Evolutionary conservation across 2,329 filamentous ascomycete species (phyloP).

Genomic region (Zymoseptoria crescenta): DNA sequence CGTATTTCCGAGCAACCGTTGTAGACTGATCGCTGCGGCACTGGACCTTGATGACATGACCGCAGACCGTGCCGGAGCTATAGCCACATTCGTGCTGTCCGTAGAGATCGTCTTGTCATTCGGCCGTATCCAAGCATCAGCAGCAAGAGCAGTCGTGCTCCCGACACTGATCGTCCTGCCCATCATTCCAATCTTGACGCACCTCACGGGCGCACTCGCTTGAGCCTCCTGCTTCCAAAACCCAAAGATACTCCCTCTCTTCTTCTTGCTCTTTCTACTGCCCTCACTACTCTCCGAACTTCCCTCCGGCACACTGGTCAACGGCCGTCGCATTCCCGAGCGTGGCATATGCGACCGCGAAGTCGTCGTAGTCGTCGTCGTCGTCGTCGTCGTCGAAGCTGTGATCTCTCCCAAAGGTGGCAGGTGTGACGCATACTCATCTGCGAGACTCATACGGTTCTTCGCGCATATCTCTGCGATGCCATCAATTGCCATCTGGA

Average conservation of each 20-base stretch:
- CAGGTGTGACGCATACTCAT: slow-evolving; percentile 55
- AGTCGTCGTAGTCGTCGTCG: slow-evolving; percentile 11
- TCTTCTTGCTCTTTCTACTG: slow-evolving; percentile 19
- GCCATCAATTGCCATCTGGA: slow-evolving; percentile 50
- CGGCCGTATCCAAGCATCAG: slow-evolving; percentile 7
- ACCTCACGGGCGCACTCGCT: slow-evolving; percentile 10
- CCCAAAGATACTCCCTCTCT: slow-evolving; percentile 18
- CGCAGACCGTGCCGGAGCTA: slow-evolving; percentile 1
- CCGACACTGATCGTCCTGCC: slow-evolving; percentile 22
- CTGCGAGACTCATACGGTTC: slow-evolving; percentile 53
- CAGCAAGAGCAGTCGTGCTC: slow-evolving; percentile 22
- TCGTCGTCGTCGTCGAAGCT: slow-evolving; percentile 14
- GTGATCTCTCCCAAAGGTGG: slow-evolving; percentile 53
- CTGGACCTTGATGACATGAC: slow-evolving; percentile 4
- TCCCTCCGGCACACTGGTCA: slow-evolving; percentile 42
- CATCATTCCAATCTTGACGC: slow-evolving; percentile 23
- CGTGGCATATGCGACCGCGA: slow-evolving; percentile 14
- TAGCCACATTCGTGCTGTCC: slow-evolving; percentile 8
- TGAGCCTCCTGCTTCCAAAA: slow-evolving; percentile 18
- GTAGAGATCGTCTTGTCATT: slow-evolving; percentile 9
- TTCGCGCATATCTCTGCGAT: slow-evolving; percentile 57
- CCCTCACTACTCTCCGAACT: slow-evolving; percentile 38
- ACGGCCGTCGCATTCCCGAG: slow-evolving; percentile 29
- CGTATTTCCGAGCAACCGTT: slow-evolving; percentile 8
- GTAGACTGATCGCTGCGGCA: slow-evolving; percentile 14